phyloP scores from a whole-genome alignment of 768 basidiomycete genomes.

The Pholiota molesta region DNA sequence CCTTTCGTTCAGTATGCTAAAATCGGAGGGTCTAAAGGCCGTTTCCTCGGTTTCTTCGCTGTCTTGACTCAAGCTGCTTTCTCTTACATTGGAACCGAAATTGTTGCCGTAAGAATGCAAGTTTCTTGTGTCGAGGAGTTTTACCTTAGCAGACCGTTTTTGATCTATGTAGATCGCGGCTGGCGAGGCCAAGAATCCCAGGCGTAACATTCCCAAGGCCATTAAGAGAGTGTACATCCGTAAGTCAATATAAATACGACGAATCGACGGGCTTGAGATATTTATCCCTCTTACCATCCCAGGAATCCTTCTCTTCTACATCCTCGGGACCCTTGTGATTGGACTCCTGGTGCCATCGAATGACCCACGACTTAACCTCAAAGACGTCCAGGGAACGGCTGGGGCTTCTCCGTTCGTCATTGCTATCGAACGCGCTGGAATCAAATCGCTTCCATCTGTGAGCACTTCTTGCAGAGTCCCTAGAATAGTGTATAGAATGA shows the following conservation, averaged over 20 bases:
- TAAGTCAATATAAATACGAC: slow-evolving; percentile 22
- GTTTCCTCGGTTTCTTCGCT: slow-evolving; percentile 65
- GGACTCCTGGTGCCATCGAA: slow-evolving; percentile 85
- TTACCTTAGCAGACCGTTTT: slow-evolving; percentile 4
- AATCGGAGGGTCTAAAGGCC: slow-evolving; percentile 70
- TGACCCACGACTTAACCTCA: slow-evolving; percentile 53
- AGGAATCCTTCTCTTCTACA: slow-evolving; percentile 85
- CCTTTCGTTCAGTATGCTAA: slow-evolving; percentile 75
- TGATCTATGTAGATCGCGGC: slow-evolving; percentile 71
- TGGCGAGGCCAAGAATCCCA: slow-evolving; percentile 87
- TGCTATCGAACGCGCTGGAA: slow-evolving; percentile 83
- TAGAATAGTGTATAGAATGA: too few relatives aligned
- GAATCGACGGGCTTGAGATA: not conserved
- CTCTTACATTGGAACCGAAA: slow-evolving; percentile 92
- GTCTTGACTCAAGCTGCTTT: slow-evolving; percentile 86
- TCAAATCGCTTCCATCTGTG: slow-evolving; percentile 80
- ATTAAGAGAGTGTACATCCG: slow-evolving; percentile 77
- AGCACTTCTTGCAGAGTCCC: slow-evolving; percentile 19
- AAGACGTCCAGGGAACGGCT: slow-evolving; percentile 58
- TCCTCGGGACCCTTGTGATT: slow-evolving; percentile 71
- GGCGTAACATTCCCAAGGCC: slow-evolving; percentile 62
- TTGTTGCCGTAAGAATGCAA: slow-evolving; percentile 82
- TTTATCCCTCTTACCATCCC: too few relatives aligned
- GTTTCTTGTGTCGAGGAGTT: not conserved
- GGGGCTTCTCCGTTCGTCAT: slow-evolving; percentile 90